Evolutionary conservation across 768 basidiomycete genomes (phyloP), one percentile per base, ranked within the genome.

Genomic region (Boletus eberwhitei): DNA sequence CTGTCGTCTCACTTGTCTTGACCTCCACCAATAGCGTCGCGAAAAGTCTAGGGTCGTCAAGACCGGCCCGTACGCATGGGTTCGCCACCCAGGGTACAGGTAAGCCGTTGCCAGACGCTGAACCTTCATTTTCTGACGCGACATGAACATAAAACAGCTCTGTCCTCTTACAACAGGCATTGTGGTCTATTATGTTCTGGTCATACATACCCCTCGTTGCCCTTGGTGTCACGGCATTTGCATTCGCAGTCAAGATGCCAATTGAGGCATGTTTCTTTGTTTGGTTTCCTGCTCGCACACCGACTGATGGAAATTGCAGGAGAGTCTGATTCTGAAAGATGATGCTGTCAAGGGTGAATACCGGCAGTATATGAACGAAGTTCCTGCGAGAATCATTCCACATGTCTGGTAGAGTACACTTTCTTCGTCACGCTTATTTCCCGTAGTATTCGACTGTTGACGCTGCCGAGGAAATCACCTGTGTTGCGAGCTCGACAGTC

Each of bases 31-130:
- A 50, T 17, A 70, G 66, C 58, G 59, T 45, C 59, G 70, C 32
- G 71, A 74, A 48, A 70, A 68, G 34, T 38, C 64, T 12, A 64
- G 60, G 46, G 17, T 74, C 35, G 67, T 74, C 46, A 58, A 64
- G 34, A 67, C 60, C 0, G 73, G 73, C 9, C 71, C 70, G 0
- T 73, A 73, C 54, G 62, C 61, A 24, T 64, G 67, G 51, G 63
- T 73, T 47, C 72, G 72, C 38, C 73, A 73, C 40, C 73, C 73
- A 1, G 35, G 52, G 2, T 73, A 71, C 44, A 61, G 55, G 71
- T 63, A 39, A 31, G 70, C 50, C 8, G 7, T 44, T 40, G 35
- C 31, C 24, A 7, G 35, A 17, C 35, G 12, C 21, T 3, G 9
- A 6, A 29, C 4, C 8, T 11, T 5, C 26, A 14, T 22, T 19